phyloP scores from a whole-genome alignment of 176 grass and related monocot genomes.

The Eragrostis nindensis region DNA sequence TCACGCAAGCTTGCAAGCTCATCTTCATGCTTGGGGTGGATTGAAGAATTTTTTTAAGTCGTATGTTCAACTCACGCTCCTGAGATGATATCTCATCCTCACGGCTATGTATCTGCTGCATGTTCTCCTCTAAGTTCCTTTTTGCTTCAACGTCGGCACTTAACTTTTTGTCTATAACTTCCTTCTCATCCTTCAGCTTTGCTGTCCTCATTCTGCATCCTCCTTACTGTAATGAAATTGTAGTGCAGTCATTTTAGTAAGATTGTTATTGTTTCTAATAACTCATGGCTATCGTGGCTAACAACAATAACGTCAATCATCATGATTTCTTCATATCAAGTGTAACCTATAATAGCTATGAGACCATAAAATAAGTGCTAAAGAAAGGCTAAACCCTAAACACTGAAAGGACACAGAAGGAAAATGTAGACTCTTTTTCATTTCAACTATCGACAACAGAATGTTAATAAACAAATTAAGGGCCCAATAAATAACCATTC shows the following conservation, averaged over 20 bases:
- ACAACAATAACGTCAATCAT: background rate
- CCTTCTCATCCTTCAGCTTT: conserved; percentile 96
- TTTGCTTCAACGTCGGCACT: conserved; percentile 92
- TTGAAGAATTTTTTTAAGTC: conserved; percentile 68
- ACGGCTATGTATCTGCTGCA: conserved; percentile 76
- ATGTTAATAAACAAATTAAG: background rate
- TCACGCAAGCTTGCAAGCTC: conserved; percentile 63
- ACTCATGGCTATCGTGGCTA: background rate
- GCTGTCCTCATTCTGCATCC: conserved; percentile 96
- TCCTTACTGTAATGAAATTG: conserved; percentile 80
- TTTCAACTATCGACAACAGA: background rate
- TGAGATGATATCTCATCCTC: conserved; percentile 82
- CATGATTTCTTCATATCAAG: background rate
- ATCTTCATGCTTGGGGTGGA: conserved; percentile 64
- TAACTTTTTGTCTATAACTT: conserved; percentile 92
- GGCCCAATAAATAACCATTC: background rate
- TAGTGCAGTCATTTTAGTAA: conserved; percentile 21
- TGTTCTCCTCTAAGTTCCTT: conserved; percentile 95
- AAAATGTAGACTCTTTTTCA: background rate
- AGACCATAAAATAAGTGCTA: background rate
- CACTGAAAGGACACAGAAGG: background rate
- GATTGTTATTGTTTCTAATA: background rate
- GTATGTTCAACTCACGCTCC: conserved; percentile 62
- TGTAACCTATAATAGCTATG: background rate
- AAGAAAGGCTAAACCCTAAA: background rate